phyloP scores from a whole-genome alignment of 495 filamentous ascomycete genomes.

The Penicillium cinerascens region DNA sequence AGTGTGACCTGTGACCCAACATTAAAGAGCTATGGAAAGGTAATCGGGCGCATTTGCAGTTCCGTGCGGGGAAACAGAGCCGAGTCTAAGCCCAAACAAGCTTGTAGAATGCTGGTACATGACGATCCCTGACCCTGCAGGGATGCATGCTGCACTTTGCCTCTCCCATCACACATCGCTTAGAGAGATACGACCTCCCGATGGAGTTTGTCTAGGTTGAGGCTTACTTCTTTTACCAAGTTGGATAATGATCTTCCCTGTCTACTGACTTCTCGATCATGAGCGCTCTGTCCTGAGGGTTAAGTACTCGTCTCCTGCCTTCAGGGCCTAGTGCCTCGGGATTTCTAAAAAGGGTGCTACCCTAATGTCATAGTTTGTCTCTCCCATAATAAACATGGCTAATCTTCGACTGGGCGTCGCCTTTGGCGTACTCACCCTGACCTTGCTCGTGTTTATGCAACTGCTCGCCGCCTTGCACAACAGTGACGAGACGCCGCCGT shows the following conservation, averaged over 20 bases:
- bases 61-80: slow-evolving; percentile 15
- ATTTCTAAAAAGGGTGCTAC: neutral
- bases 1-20: neutral
- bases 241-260: slow-evolving; percentile 15
- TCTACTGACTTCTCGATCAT: neutral
- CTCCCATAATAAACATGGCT: slow-evolving; percentile 22
- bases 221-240: slow-evolving; percentile 6
- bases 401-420: slow-evolving; percentile 24
- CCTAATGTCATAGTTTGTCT: slow-evolving; percentile 6
- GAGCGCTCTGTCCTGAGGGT: neutral
- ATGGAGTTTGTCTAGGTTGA: neutral
- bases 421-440: slow-evolving; percentile 24
- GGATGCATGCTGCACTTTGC: neutral
- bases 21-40: neutral
- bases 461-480: slow-evolving; percentile 23
- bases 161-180: slow-evolving; percentile 16
- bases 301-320: slow-evolving; percentile 12
- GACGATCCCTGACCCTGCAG: slow-evolving; percentile 16
- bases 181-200: slow-evolving; percentile 3
- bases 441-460: slow-evolving; percentile 30
- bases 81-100: slow-evolving; percentile 14
- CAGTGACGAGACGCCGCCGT: slow-evolving; percentile 10
- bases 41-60: slow-evolving; percentile 1
- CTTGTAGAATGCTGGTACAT: slow-evolving; percentile 7
- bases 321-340: neutral